Conservation (phyloP, 1,284 basidiomycete species). For the Ganoderma lingzhi region DNA sequence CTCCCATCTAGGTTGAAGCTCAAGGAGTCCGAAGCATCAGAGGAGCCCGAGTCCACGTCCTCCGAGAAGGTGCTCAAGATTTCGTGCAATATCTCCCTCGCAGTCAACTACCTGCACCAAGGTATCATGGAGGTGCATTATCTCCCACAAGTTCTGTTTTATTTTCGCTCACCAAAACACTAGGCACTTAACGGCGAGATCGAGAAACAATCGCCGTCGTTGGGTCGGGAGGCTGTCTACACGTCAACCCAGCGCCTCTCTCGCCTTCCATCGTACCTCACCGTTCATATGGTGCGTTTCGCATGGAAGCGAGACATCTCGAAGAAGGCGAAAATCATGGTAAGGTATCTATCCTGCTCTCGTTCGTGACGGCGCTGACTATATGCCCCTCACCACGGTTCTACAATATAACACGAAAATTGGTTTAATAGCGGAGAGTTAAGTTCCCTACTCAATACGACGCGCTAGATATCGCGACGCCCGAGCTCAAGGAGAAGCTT, state of each 20-base stretch:
- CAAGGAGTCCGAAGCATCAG: constrained; percentile 82
- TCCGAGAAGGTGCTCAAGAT: constrained; percentile 88
- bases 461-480: constrained; percentile 83
- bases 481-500: constrained; percentile 80
- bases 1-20: constrained; percentile 64
- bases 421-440: constrained; percentile 79
- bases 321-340: constrained; percentile 95
- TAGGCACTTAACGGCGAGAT: constrained; percentile 88
- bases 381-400: neutral
- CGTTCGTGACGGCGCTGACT: neutral
- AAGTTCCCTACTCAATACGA: constrained; percentile 94
- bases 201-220: constrained; percentile 84
- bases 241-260: constrained; percentile 86
- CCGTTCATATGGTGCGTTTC: constrained; percentile 95
- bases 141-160: constrained; percentile 3
- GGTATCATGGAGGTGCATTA: constrained; percentile 85
- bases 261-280: constrained; percentile 86
- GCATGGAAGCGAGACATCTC: constrained; percentile 93
- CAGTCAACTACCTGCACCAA: constrained; percentile 90
- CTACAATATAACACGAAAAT: neutral
- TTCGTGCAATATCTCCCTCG: constrained; percentile 89
- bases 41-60: constrained; percentile 74
- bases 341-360: constrained; percentile 34
- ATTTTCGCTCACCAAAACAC: constrained; percentile 9
- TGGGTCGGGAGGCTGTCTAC: constrained; percentile 87